These are phyloP conservation scores for Cupressus sempervirens DNA, from an alignment of 75 land plant genomes.

Conservation along the genomic window DNA sequence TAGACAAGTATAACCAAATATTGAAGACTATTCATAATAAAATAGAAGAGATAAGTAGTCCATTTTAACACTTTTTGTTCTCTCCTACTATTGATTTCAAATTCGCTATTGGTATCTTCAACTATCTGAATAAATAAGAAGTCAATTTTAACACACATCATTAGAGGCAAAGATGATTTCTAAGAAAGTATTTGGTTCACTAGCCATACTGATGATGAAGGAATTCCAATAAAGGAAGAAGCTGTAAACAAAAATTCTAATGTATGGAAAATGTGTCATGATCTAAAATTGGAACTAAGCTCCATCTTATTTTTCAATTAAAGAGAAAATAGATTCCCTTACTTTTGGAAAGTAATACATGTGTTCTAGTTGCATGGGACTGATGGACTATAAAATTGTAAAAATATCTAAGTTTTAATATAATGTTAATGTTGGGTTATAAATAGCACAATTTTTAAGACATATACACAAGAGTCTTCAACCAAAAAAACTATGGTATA, in stretches of 20 bases:
- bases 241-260: constrained; percentile 38
- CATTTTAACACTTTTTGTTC: not conserved
- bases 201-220: constrained; percentile 19
- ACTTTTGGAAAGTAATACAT: not conserved
- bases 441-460: not conserved
- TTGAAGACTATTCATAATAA: no score
- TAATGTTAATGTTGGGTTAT: constrained; percentile 37
- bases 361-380: not conserved
- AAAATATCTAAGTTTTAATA: not conserved
- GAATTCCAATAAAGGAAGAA: constrained; percentile 32
- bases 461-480: not conserved
- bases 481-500: not conserved
- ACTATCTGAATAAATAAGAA: constrained; percentile 56
- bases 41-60: no score
- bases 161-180: constrained; percentile 73
- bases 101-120: constrained; percentile 13
- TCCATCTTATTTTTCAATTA: not conserved
- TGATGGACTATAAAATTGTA: not conserved
- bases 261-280: constrained; percentile 63
- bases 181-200: constrained; percentile 36
- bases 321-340: not conserved
- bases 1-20: no score
- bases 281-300: constrained; percentile 68
- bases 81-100: not conserved
- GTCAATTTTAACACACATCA: constrained; percentile 40